Evolutionary conservation across 2,329 filamentous ascomycete species (phyloP).

Genomic region (Didymella glomerata): DNA sequence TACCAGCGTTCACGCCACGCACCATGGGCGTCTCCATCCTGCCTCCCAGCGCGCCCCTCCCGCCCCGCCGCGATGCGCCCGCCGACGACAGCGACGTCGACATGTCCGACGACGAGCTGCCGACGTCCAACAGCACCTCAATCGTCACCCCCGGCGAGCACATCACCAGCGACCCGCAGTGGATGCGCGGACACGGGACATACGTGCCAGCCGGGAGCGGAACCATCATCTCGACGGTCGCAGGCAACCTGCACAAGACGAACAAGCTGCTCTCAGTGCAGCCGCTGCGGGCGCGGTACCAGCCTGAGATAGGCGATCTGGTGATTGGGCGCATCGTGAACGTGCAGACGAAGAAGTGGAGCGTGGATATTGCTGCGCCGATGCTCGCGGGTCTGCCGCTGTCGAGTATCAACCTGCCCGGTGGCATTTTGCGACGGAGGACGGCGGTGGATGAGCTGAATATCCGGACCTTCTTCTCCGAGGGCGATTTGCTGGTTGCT

Average conservation of each 20-base stretch:
- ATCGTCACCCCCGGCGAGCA: constrained; percentile 90
- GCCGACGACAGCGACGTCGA: constrained; percentile 60
- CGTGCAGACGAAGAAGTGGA: constrained; percentile 93
- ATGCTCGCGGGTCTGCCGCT: constrained; percentile 86
- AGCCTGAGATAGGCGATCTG: constrained; percentile 93
- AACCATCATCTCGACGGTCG: constrained; percentile 86
- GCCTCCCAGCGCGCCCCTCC: constrained; percentile 55
- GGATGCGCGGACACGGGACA: constrained; percentile 97
- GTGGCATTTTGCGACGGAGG: constrained; percentile 87
- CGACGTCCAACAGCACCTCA: constrained; percentile 43
- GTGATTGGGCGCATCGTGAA: constrained; percentile 93
- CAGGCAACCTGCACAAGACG: constrained; percentile 87
- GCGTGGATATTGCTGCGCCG: constrained; percentile 89
- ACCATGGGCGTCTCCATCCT: constrained; percentile 68
- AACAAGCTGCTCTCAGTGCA: constrained; percentile 96
- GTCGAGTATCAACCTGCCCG: constrained; percentile 90
- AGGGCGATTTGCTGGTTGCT: constrained; percentile 91
- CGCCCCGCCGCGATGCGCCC: constrained; percentile 43
- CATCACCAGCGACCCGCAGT: constrained; percentile 91
- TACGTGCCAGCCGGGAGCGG: constrained; percentile 71
- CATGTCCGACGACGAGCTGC: constrained; percentile 55
- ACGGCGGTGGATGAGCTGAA: constrained; percentile 97
- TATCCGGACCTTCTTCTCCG: constrained; percentile 95
- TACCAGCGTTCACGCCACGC: constrained; percentile 1
- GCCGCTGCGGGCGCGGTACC: constrained; percentile 90